phyloP scores from a whole-genome alignment of 2,329 filamentous ascomycete species.

The Arthrobotrys musiformis region DNA sequence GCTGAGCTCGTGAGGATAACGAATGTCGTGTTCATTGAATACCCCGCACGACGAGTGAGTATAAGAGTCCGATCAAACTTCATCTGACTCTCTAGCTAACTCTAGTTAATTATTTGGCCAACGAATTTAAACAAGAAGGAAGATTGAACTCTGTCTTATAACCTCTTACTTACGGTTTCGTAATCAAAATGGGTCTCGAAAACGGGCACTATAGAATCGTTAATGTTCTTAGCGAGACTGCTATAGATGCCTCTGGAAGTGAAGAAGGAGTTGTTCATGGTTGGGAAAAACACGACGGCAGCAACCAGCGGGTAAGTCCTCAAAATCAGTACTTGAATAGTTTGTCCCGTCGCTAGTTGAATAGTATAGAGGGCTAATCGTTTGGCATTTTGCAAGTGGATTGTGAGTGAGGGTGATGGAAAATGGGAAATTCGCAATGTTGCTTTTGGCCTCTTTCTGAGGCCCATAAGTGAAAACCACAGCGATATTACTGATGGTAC shows the following conservation, averaged over 20 bases:
- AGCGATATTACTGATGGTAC: not conserved
- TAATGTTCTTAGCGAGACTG: not conserved
- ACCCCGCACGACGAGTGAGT: not conserved
- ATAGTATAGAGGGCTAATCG: not conserved
- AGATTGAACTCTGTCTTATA: no score
- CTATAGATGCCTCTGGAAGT: not conserved
- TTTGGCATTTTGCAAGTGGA: not conserved
- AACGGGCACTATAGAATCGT: slow-evolving; percentile 3
- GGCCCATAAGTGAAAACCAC: not conserved
- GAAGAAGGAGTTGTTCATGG: not conserved
- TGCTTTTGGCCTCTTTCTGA: not conserved
- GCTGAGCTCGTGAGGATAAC: not conserved
- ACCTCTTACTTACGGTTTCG: no score
- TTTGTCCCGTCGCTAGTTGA: no score
- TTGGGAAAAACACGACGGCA: slow-evolving; percentile 1
- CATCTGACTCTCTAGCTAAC: not conserved
- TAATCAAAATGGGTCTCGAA: slow-evolving; percentile 10
- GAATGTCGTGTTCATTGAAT: not conserved
- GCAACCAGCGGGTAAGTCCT: not conserved
- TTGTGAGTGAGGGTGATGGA: not conserved
- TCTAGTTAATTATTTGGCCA: not conserved
- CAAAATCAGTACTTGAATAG: not conserved
- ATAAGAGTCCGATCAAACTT: not conserved
- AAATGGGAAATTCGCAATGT: slow-evolving; percentile 12
- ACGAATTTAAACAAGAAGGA: no score